A percentile compares a stretch with the other conserved stretches of the same genome.
These are phyloP conservation scores for Sugiyamaella grinbergsii DNA, from an alignment of 1,139 yeast species.

Conservation along the genomic window DNA sequence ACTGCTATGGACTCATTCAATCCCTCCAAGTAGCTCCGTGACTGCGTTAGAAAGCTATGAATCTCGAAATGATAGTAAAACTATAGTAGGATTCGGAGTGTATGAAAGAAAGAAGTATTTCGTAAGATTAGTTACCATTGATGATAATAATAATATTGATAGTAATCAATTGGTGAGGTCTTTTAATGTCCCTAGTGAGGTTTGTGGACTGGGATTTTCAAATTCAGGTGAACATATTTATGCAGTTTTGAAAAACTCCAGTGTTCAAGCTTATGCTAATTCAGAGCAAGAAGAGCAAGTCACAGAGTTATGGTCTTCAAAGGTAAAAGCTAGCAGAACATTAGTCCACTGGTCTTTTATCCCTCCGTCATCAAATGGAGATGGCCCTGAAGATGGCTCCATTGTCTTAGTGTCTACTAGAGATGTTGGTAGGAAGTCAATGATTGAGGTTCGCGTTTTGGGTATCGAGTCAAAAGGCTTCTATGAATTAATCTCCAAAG, in stretches of 20 bases:
- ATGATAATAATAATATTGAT: conserved; percentile 17
- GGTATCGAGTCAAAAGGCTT: conserved; percentile 29
- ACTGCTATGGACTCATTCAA: conserved; percentile 69
- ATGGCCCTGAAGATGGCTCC: conserved; percentile 31
- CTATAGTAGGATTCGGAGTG: conserved; percentile 33
- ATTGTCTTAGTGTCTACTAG: conserved; percentile 30
- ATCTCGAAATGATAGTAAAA: conserved; percentile 15
- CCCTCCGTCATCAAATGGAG: conserved; percentile 23
- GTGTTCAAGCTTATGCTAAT: conserved; percentile 27
- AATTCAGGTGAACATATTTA: conserved; percentile 23
- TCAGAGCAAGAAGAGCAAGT: conserved; percentile 14
- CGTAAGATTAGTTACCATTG: conserved; percentile 28
- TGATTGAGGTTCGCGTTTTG: conserved; percentile 29
- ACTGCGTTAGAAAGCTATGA: conserved; percentile 33
- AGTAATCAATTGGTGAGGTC: background rate
- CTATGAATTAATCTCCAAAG: conserved; percentile 26
- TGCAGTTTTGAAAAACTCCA: conserved; percentile 28
- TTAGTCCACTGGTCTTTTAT: conserved; percentile 27
- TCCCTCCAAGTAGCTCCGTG: conserved; percentile 62
- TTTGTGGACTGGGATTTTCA: conserved; percentile 7
- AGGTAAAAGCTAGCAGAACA: conserved; percentile 28
- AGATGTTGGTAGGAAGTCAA: conserved; percentile 27
- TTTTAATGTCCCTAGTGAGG: conserved; percentile 10
- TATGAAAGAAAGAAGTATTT: conserved; percentile 36
- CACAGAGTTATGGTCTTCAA: conserved; percentile 28